phyloP scores from a whole-genome alignment of 352 stramenopile species.

The Pythium brachiatum region DNA sequence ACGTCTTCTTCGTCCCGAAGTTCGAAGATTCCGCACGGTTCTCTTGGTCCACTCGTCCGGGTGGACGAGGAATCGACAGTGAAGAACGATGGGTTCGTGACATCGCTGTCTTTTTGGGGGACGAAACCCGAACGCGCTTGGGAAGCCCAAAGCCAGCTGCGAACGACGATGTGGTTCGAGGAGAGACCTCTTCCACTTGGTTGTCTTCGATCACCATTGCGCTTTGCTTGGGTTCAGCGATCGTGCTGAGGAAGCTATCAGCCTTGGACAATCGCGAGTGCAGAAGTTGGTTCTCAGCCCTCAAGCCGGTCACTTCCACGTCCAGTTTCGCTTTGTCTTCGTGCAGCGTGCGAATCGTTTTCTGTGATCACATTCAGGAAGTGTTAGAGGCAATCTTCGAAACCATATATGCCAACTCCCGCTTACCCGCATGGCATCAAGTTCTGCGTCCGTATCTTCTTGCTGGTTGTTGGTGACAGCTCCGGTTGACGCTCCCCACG shows the following conservation, averaged over 20 bases:
- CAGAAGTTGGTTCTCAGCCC: constrained; percentile 27
- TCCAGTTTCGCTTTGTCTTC: constrained; percentile 32
- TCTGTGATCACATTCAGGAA: constrained; percentile 14
- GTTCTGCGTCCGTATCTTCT: constrained; percentile 11
- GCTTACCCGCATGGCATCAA: constrained; percentile 30
- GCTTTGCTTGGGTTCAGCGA: constrained; percentile 8
- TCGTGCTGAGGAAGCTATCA: constrained; percentile 24
- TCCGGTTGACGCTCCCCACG: constrained; percentile 17
- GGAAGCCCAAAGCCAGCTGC: constrained; percentile 7
- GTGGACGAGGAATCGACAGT: constrained; percentile 1
- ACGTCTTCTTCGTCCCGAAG: not conserved
- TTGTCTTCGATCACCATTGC: not conserved
- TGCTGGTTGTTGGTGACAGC: not conserved
- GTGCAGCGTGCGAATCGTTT: constrained; percentile 30
- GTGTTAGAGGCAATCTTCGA: not conserved
- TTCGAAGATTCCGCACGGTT: constrained; percentile 22
- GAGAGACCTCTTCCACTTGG: not conserved
- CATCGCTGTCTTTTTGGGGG: constrained; percentile 13
- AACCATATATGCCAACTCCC: not conserved
- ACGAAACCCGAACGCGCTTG: constrained; percentile 18
- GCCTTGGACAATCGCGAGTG: constrained; percentile 25
- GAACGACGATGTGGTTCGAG: not conserved
- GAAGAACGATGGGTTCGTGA: constrained; percentile 1
- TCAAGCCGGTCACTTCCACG: constrained; percentile 27
- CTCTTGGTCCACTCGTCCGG: constrained; percentile 16